These are phyloP conservation scores for Rhodamnia rubescens DNA, from an alignment of 345 rosid genomes.

Conservation along the genomic window DNA sequence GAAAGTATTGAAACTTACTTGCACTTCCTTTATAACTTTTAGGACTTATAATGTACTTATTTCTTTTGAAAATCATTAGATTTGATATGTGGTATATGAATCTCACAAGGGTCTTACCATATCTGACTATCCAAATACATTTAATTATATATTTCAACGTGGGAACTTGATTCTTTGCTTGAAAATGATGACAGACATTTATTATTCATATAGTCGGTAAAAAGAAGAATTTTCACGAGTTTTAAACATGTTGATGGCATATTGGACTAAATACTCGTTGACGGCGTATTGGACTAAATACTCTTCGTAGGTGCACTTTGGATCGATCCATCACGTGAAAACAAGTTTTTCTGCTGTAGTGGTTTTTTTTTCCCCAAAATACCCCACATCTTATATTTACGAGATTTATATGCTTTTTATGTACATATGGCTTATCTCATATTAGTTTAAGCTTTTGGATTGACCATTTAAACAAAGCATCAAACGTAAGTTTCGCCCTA, in stretches of 20 bases:
- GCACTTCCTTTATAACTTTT: too few species aligned
- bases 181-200: not conserved
- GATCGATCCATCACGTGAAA: not conserved
- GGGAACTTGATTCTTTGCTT: not conserved
- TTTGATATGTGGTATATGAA: not conserved
- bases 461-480: not conserved
- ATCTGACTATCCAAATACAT: not conserved
- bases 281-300: too few species aligned
- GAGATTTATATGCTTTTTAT: not conserved
- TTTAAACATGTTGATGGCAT: not conserved
- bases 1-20: too few species aligned
- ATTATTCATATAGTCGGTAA: not conserved
- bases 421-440: not conserved
- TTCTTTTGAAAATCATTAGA: not conserved
- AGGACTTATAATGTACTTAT: too few species aligned
- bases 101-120: not conserved
- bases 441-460: not conserved
- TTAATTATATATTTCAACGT: not conserved
- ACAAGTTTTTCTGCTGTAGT: not conserved
- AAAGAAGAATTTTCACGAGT: not conserved
- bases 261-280: too few species aligned
- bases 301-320: not conserved
- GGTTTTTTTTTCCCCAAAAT: not conserved
- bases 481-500: not conserved
- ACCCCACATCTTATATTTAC: too few species aligned